These are phyloP conservation scores for Coleophoma cylindrospora DNA, from an alignment of 2,329 filamentous ascomycete genomes.

Conservation along the genomic window DNA sequence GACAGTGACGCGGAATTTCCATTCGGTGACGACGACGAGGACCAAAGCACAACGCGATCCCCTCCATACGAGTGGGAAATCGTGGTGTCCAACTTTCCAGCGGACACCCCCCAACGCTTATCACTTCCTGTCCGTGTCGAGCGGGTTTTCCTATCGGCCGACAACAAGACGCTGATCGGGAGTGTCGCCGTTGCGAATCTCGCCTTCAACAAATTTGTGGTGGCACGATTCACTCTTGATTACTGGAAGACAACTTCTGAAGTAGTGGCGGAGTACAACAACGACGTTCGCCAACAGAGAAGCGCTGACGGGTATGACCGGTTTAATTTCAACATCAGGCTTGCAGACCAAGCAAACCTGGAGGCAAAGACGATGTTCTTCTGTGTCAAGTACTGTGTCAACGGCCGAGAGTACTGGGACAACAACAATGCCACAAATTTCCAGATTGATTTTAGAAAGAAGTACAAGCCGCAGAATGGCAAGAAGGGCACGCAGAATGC, in stretches of 20 bases:
- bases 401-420: conserved; percentile 88
- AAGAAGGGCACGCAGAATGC: conserved; percentile 49
- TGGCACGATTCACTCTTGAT: conserved; percentile 92
- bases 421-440: conserved; percentile 87
- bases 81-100: conserved; percentile 75
- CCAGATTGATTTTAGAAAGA: conserved; percentile 89
- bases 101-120: conserved; percentile 57
- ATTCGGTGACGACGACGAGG: conserved; percentile 52
- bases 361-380: conserved; percentile 91
- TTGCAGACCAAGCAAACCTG: conserved; percentile 85
- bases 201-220: conserved; percentile 81
- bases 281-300: conserved; percentile 67
- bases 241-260: conserved; percentile 99
- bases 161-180: conserved; percentile 83
- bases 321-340: conserved; percentile 91
- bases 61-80: conserved; percentile 83
- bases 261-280: conserved; percentile 80
- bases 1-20: conserved; percentile 88
- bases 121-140: conserved; percentile 73
- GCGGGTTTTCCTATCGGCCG: conserved; percentile 77
- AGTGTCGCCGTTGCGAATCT: conserved; percentile 82
- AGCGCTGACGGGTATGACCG: conserved; percentile 69
- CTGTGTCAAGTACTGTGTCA: conserved; percentile 83
- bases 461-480: conserved; percentile 56
- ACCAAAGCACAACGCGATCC: conserved; percentile 19